A percentile compares a stretch with the other conserved stretches of the same genome.
Conservation (phyloP, 441 rosid species). For the Bruguiera hainesii region DNA sequence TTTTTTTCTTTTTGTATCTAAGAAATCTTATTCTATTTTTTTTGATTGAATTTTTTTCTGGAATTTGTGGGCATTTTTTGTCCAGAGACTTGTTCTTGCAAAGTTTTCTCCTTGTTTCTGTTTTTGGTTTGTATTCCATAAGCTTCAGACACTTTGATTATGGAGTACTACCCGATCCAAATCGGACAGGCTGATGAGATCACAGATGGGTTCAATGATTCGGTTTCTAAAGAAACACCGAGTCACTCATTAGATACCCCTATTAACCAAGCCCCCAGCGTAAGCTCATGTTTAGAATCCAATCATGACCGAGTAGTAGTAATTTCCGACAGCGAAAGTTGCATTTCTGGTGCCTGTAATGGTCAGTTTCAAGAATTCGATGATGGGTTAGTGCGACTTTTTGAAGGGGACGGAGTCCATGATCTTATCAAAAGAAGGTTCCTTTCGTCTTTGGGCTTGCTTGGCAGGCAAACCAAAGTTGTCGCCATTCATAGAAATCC, state of each 20-base stretch:
- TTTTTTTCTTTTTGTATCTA: no score
- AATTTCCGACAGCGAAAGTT: conserved; percentile 52
- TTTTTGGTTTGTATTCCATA: neutral
- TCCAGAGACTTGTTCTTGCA: neutral
- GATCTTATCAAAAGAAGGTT: conserved; percentile 47
- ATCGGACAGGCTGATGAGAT: neutral
- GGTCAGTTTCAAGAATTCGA: conserved; percentile 13
- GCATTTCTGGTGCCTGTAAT: conserved; percentile 22
- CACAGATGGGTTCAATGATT: conserved; percentile 5
- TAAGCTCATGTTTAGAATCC: conserved; percentile 10
- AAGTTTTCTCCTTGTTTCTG: neutral
- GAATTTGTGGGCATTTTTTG: no score
- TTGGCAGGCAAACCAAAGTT: conserved; percentile 38
- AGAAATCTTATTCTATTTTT: no score
- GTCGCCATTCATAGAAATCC: conserved; percentile 39
- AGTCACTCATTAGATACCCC: conserved; percentile 12
- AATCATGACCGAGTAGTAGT: conserved; percentile 26
- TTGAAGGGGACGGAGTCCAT: conserved; percentile 44
- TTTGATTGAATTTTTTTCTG: no score
- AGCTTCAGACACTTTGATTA: neutral
- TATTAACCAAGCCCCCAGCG: neutral
- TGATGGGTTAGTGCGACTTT: conserved; percentile 34
- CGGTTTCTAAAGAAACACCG: conserved; percentile 3
- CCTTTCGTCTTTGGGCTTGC: conserved; percentile 42
- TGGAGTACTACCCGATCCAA: conserved; percentile 14